These are phyloP conservation scores for Eucalyptus brandiana DNA, from an alignment of 345 rosid species.

Conservation along the genomic window DNA sequence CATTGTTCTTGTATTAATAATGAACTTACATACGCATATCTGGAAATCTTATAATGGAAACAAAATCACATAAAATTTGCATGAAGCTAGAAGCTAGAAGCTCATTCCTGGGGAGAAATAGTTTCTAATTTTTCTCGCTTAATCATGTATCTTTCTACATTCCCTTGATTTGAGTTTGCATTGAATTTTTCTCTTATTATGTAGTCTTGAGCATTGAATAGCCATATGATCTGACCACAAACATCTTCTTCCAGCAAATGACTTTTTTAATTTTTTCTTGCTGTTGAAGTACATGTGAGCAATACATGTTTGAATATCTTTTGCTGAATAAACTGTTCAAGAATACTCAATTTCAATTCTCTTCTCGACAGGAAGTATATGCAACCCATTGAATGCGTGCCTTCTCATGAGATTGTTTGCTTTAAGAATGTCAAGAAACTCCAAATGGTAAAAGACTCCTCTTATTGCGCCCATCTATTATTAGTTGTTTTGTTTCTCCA, in stretches of 20 bases:
- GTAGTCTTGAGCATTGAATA: neutral
- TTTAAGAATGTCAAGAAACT: conserved; percentile 65
- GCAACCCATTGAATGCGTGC: conserved; percentile 64
- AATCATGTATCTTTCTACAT: neutral
- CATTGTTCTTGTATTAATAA: neutral
- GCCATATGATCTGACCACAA: neutral
- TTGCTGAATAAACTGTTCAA: neutral
- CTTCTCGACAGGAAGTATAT: conserved; percentile 41
- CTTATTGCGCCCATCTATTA: neutral
- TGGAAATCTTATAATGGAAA: neutral
- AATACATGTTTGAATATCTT: neutral
- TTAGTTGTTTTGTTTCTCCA: neutral
- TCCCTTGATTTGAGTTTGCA: neutral
- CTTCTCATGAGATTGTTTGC: conserved; percentile 73
- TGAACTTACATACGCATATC: neutral
- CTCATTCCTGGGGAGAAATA: neutral
- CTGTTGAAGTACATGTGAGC: neutral
- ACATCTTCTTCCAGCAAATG: neutral
- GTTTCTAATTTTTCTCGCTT: neutral
- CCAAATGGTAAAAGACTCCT: conserved; percentile 35
- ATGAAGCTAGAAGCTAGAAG: neutral
- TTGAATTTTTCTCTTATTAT: neutral
- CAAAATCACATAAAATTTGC: neutral
- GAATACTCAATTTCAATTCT: neutral
- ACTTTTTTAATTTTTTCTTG: neutral